Evolutionary conservation across 768 basidiomycete genomes (phyloP).

Genomic region (Termitomyces sp.): DNA sequence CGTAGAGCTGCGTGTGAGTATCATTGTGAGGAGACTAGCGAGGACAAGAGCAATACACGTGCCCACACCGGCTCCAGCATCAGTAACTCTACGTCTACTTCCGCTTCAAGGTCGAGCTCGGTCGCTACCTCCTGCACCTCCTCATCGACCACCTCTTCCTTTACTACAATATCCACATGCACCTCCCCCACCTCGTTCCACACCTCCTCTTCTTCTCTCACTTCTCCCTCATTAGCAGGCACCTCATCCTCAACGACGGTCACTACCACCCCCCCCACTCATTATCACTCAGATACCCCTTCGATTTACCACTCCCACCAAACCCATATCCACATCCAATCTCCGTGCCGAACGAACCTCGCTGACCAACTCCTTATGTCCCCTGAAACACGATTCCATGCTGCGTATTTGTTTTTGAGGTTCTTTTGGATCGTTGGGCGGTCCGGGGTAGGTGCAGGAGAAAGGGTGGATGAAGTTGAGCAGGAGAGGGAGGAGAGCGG

Average conservation of each 20-base stretch:
- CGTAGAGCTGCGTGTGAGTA: too few species aligned
- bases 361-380: constrained; percentile 49
- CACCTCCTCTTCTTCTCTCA: neutral
- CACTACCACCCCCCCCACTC: constrained; percentile 8
- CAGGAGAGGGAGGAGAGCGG: neutral
- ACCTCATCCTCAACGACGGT: constrained; percentile 2
- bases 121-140: neutral
- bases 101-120: neutral
- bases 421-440: constrained; percentile 40
- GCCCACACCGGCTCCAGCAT: neutral
- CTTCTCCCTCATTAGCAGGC: neutral
- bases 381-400: constrained; percentile 61
- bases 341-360: constrained; percentile 25
- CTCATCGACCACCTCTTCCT: neutral
- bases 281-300: neutral
- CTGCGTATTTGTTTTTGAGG: constrained; percentile 52
- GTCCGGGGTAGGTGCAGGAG: neutral
- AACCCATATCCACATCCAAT: constrained; percentile 10
- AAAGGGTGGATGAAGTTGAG: neutral
- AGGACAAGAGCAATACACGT: neutral
- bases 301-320: neutral
- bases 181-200: neutral
- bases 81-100: neutral
- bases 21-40: too few species aligned
- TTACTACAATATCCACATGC: neutral